Evolutionary conservation across 2,329 filamentous ascomycete species (phyloP).

Genomic region (Pestalotiopsis sp.): DNA sequence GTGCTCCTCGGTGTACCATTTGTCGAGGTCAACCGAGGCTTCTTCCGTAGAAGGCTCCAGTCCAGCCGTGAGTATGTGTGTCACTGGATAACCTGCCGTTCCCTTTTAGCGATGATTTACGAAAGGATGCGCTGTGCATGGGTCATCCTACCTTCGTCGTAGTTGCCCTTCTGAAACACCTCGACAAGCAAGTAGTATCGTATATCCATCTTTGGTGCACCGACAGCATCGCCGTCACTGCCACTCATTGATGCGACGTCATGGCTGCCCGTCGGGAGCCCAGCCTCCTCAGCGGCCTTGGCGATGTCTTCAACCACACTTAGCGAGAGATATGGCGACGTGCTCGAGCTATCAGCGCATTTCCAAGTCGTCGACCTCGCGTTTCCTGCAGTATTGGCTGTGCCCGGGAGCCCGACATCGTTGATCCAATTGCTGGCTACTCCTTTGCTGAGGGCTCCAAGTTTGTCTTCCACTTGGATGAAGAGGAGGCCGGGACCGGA

Average conservation of each 20-base stretch:
- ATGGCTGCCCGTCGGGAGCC: not conserved
- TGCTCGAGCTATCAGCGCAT: not conserved
- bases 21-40: slow-evolving; percentile 4
- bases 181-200: not conserved
- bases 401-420: not conserved
- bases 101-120: not conserved
- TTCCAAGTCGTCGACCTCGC: not conserved
- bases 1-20: slow-evolving; percentile 11
- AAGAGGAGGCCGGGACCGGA: not conserved
- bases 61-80: slow-evolving; percentile 8
- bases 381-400: not conserved
- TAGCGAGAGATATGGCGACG: not conserved
- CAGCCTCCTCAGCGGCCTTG: not conserved
- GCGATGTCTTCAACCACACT: not conserved
- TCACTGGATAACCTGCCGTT: not conserved
- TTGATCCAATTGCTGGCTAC: not conserved
- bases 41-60: not conserved
- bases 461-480: not conserved
- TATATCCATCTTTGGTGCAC: not conserved
- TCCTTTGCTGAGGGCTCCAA: not conserved
- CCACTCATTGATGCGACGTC: not conserved
- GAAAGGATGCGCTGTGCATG: not conserved
- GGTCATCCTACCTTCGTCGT: not conserved
- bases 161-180: not conserved
- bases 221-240: not conserved